Evolutionary conservation across 164 flowering plant genomes (phyloP).

Genomic region (Warburgia ugandensis): DNA sequence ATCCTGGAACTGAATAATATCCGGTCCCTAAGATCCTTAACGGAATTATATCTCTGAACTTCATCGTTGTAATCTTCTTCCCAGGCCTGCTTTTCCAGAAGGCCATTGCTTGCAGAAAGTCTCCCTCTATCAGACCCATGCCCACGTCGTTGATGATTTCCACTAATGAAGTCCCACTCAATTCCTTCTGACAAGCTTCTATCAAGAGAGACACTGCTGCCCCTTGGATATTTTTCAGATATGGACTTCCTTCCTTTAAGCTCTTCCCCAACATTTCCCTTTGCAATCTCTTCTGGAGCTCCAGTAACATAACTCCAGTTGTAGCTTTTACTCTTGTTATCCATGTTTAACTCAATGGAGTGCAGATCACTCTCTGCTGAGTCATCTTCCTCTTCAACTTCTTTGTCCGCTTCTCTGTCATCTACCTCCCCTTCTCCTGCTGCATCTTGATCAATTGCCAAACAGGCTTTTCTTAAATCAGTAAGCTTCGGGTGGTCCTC

Average conservation of each 20-base stretch:
- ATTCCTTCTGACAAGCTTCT: conserved; percentile 60
- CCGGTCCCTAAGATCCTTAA: conserved; percentile 49
- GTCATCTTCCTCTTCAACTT: conserved; percentile 25
- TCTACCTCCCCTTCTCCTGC: conserved; percentile 28
- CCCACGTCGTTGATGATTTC: conserved; percentile 24
- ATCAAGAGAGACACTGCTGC: conserved; percentile 25
- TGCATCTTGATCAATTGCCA: too few species aligned
- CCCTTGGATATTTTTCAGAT: conserved; percentile 33
- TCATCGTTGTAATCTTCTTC: conserved; percentile 17
- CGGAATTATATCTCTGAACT: conserved; percentile 36
- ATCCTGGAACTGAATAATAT: conserved; percentile 38
- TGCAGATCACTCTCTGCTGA: conserved; percentile 74
- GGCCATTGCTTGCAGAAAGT: conserved; percentile 4
- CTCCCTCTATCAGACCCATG: conserved; percentile 13
- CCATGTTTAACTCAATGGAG: conserved; percentile 69
- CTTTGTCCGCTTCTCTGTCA: conserved; percentile 24
- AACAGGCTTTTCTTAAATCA: conserved; percentile 18
- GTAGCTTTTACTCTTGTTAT: conserved; percentile 37
- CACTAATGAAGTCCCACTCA: conserved; percentile 43
- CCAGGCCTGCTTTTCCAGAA: conserved; percentile 1
- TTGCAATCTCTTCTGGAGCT: conserved; percentile 23
- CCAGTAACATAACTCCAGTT: conserved; percentile 36
- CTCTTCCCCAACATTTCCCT: conserved; percentile 31
- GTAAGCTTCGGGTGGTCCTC: conserved; percentile 13
- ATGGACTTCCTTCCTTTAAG: conserved; percentile 44